phyloP scores from a whole-genome alignment of 768 basidiomycete species.

The Amanita fuliginea region DNA sequence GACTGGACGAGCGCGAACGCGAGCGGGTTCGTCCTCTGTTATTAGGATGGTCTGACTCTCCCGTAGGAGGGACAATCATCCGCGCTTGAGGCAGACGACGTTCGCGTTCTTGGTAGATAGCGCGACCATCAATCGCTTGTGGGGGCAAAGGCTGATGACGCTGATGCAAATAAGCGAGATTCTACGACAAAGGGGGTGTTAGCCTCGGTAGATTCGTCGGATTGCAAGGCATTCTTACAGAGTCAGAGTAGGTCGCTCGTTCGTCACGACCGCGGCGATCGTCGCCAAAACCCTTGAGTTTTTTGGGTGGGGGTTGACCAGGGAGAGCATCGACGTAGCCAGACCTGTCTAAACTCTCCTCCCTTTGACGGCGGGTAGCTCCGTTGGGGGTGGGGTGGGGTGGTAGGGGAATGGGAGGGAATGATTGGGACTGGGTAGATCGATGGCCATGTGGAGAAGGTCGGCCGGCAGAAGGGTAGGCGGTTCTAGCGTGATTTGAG shows the following conservation, averaged over 20 bases:
- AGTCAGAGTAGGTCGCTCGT: conserved; percentile 18
- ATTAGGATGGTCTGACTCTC: conserved; percentile 5
- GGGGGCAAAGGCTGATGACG: conserved; percentile 6
- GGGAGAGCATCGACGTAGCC: conserved; percentile 13
- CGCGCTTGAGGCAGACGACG: conserved; percentile 4
- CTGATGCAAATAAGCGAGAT: conserved; percentile 6
- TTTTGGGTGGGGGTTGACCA: conserved; percentile 40
- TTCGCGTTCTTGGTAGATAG: conserved; percentile 4
- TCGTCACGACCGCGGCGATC: conserved; percentile 19
- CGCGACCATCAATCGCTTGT: conserved; percentile 5
- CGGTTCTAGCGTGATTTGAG: background rate
- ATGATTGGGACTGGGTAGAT: conserved; percentile 3
- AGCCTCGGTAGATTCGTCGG: conserved; percentile 1
- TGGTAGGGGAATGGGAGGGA: background rate
- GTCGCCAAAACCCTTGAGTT: conserved; percentile 26
- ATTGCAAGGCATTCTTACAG: conserved; percentile 13
- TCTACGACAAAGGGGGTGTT: conserved; percentile 1
- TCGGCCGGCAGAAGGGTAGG: background rate
- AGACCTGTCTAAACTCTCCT: conserved; percentile 28
- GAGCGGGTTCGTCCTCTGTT: conserved; percentile 11
- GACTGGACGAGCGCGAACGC: conserved; percentile 21
- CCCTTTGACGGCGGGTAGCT: conserved; percentile 28
- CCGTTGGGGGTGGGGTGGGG: conserved; percentile 9
- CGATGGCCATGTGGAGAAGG: conserved; percentile 3
- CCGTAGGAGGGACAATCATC: conserved; percentile 7